These are phyloP conservation scores for Neurospora sublineolata DNA, from an alignment of 495 filamentous ascomycete species.

Conservation along the genomic window DNA sequence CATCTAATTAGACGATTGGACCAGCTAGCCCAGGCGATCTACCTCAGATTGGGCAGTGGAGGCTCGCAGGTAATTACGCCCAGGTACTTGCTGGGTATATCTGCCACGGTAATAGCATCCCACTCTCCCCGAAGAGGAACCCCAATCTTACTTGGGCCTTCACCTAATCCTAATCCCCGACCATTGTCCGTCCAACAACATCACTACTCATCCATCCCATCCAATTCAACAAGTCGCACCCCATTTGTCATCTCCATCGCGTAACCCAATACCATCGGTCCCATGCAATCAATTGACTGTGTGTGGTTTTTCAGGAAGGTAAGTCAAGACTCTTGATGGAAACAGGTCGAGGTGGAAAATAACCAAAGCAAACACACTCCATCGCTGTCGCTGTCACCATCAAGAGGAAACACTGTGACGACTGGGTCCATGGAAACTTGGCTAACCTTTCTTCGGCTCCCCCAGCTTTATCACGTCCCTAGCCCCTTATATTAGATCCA, in stretches of 20 bases:
- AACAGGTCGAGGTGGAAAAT: not conserved
- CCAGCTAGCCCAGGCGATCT: not conserved
- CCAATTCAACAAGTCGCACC: not conserved
- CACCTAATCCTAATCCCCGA: not conserved
- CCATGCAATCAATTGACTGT: not conserved
- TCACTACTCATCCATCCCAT: not conserved
- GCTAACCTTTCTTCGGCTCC: not conserved
- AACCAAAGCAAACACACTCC: not conserved
- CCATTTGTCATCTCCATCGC: not conserved
- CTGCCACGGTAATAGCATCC: not conserved
- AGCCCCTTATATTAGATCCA: not conserved
- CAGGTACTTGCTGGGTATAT: not conserved
- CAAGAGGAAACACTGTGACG: not conserved
- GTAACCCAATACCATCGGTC: not conserved
- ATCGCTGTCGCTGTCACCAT: not conserved
- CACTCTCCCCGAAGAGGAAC: not conserved
- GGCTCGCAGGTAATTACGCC: not conserved
- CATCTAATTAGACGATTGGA: not conserved
- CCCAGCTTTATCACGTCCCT: not conserved
- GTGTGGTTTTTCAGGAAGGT: not conserved
- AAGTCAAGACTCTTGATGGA: not conserved
- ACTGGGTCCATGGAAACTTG: not conserved
- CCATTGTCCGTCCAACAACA: not conserved
- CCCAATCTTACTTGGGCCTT: not conserved
- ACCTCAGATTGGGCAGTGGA: not conserved